Base-by-base conservation (phyloP, 352 stramenopile species). In the Phytopythium aichiense region DNA sequence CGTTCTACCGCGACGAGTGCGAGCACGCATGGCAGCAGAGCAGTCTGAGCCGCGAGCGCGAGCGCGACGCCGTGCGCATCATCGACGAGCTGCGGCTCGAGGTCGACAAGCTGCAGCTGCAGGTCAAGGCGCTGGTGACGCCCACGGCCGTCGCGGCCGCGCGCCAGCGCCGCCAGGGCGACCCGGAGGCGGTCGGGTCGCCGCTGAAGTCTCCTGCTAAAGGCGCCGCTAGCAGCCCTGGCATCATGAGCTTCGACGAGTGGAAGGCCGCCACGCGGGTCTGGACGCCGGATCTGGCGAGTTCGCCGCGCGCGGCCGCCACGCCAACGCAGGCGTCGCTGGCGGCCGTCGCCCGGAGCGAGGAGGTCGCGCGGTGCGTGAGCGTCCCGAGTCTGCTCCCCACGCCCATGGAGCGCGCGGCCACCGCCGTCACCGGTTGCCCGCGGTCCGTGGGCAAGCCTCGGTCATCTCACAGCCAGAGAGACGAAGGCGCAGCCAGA, bases 1-100 rank as follows among this genome's bases (percentile, higher is more conserved):
- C 76, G 5, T 91, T 84, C 69, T 91, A 91, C 45, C 73, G 81
- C 11, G 79, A 91, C n/a, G 81, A 91, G 58, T 91, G 81, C 53
- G 79, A 91, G 49, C 65, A 83, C 55, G 77, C 77, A 11, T 91
- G 81, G 79, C 82, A 79, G 50, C 77, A 86, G 57, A 77, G 71
- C 37, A 65, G 65, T 1, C n/a, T 87, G 25, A 79, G 77, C 40
- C 74, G 87, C 56, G 78, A 84, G 51, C 73, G 81, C 35, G 81
- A 90, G 61, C 73, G 69, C 16, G 73, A 87, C 58, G 81, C 81
- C 7, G 76, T 88, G 71, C 60, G 64, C 30, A 87, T 90, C 67
- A 88, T 90, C 55, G 81, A 90, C 42, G 77, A 88, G 15, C 69
- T 90, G 45, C 87, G 84, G 60, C 58, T 50, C 28, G 80, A 88